Evolutionary conservation across 768 basidiomycete genomes (phyloP).

Genomic region (Russula foetens): DNA sequence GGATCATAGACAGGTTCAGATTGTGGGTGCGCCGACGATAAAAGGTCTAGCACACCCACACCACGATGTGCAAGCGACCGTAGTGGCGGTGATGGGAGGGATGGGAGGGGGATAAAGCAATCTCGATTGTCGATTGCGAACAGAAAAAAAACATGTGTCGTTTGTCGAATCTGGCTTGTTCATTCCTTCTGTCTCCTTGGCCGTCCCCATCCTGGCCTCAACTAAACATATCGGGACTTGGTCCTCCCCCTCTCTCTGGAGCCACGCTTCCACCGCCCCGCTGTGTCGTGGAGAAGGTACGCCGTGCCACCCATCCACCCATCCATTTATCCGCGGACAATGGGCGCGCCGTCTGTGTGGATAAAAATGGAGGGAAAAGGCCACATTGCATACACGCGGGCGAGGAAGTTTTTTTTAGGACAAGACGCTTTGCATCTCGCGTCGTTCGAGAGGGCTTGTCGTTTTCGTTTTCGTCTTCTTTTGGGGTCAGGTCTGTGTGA

Average conservation of each 20-base stretch:
- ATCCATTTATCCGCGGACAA: not conserved
- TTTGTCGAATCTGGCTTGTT: not conserved
- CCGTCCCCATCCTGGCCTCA: not conserved
- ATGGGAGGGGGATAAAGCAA: not conserved
- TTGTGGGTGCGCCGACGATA: not conserved
- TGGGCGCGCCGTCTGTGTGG: not conserved
- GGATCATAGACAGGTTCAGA: not conserved
- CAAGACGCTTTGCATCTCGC: not conserved
- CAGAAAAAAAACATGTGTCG: not conserved
- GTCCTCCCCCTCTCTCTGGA: not conserved
- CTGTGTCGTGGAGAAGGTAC: constrained; percentile 4
- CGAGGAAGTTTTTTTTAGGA: no score
- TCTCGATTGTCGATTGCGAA: not conserved
- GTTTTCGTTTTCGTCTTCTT: not conserved
- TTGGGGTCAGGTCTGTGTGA: not conserved
- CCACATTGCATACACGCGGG: not conserved
- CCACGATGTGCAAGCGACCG: constrained; percentile 12
- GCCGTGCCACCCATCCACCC: not conserved
- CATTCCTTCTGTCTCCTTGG: not conserved
- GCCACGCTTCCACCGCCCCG: constrained; percentile 12
- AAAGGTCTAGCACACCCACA: not conserved
- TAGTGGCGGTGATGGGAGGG: constrained; percentile 11
- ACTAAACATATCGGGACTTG: constrained; percentile 2
- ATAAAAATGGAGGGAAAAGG: not conserved
- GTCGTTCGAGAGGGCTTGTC: not conserved